Conservation (phyloP, 1,139 yeast genomes). For the Candida dubliniensis region DNA sequence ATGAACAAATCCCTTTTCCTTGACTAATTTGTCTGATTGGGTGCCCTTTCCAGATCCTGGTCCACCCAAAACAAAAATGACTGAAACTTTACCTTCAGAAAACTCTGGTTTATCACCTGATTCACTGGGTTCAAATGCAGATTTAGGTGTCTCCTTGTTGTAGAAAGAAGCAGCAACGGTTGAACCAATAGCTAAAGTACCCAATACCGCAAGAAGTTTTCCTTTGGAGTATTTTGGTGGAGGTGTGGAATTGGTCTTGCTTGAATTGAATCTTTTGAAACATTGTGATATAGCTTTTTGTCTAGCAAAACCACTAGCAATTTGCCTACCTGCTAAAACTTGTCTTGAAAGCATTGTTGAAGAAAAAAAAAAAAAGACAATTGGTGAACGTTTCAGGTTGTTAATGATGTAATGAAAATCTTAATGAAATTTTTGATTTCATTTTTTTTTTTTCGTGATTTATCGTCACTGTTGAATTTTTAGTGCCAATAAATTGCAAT, state of each 20-base stretch:
- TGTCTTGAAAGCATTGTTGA: conserved; percentile 12
- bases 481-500: not conserved
- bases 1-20: conserved; percentile 80
- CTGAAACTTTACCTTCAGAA: conserved; percentile 64
- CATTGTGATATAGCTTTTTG: conserved; percentile 6
- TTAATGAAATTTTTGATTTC: not conserved
- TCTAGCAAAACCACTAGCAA: conserved; percentile 6
- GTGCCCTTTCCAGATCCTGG: conserved; percentile 98
- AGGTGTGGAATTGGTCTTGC: conserved; percentile 19
- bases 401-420: conserved; percentile 1
- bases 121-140: conserved; percentile 48
- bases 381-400: not conserved
- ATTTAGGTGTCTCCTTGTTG: conserved; percentile 46
- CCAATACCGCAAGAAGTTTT: conserved; percentile 31
- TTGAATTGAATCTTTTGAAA: conserved; percentile 20
- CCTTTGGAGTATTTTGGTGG: conserved; percentile 20
- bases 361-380: not conserved
- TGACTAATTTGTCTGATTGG: conserved; percentile 83
- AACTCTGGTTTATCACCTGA: conserved; percentile 41
- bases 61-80: conserved; percentile 85
- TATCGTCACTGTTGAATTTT: not conserved
- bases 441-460: not conserved
- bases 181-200: conserved; percentile 46
- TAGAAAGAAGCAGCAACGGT: conserved; percentile 45
- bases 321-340: conserved; percentile 8